Base-by-base conservation (phyloP, 805 yeast genomes). In the Nakazawaea peltata region DNA sequence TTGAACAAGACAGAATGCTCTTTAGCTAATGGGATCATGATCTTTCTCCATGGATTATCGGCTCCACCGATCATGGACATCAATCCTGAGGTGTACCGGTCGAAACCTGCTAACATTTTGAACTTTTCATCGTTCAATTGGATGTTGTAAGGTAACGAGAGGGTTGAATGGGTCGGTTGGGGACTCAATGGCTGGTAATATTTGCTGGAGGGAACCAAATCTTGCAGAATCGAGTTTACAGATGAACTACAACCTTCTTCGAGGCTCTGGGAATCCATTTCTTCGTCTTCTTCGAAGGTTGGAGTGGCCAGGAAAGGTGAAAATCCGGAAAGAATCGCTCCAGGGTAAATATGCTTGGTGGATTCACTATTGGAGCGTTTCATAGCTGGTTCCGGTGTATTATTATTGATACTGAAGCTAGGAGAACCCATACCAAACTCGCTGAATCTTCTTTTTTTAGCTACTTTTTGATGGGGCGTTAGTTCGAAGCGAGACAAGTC, bases 41-140 rank as follows among this genome's bases (percentile, higher is more conserved):
- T 46, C 7, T 67, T 63, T 33, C 80, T 54, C 86, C 86, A 79
- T 5, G 85, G 86, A 45, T 79, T 78, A 41, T 77, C 83, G 3
- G 68, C 54, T 0, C 82, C 83, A 42, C 75, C 71, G 43, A 73
- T 76, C 37, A 78, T 74, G 5, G 81, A 72, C 71, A 79, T 65
- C 34, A 78, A 67, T 2, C 64, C 65, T 39, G 71, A 67, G 1
- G 74, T 69, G 42, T 65, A 60, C 28, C 61, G 54, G 38, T 67
- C 70, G 43, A 66, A 70, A 4, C 67, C 59, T 18, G 50, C 44
- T 13, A 57, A 39, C 44, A 57, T 54, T 36, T 47, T 48, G 32
- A 46, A 19, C 14, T 47, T 43, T 27, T 53, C 55, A 34, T 57
- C 60, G 6, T 47, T 44, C 3, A 54, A 31, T 28, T 51, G 53